Evolutionary conservation across 306 rosid species (phyloP).

Genomic region (Comarum palustre): DNA sequence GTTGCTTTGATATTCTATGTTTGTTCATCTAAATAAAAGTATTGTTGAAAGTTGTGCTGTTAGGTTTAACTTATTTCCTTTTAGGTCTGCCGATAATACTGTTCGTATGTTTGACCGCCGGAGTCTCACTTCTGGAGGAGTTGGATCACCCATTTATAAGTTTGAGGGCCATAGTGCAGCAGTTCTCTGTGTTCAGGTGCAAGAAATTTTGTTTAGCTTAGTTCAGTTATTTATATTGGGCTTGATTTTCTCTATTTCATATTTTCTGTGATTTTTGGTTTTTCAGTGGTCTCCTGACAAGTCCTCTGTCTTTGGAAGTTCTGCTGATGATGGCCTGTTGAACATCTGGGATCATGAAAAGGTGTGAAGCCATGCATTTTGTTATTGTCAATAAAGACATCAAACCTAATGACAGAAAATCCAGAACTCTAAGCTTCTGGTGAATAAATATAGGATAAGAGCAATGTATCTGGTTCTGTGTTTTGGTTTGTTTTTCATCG

Average conservation of each 20-base stretch:
- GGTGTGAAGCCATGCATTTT: constrained; percentile 37
- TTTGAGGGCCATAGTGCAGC: constrained; percentile 46
- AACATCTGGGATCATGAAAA: constrained; percentile 94
- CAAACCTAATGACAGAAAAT: background rate
- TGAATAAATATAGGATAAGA: background rate
- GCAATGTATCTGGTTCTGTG: background rate
- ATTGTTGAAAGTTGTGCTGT: background rate
- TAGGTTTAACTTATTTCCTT: constrained; percentile 16
- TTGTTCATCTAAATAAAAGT: background rate
- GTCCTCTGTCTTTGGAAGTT: constrained; percentile 92
- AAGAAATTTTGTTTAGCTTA: background rate
- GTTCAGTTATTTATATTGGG: background rate
- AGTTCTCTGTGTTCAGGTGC: constrained; percentile 49
- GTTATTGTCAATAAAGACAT: background rate
- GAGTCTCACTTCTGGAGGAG: constrained; percentile 33
- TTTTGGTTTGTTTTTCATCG: background rate
- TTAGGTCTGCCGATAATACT: constrained; percentile 48
- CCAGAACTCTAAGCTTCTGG: background rate
- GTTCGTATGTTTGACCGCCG: constrained; percentile 85
- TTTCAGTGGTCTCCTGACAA: constrained; percentile 98
- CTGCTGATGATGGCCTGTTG: constrained; percentile 92
- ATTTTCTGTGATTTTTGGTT: background rate
- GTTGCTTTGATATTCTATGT: background rate
- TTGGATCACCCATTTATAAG: constrained; percentile 39
- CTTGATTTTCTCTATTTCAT: background rate